Evolutionary conservation across 768 basidiomycete species (phyloP), one percentile per base, ranked within the genome.

Genomic region (Pisolithus orientalis): DNA sequence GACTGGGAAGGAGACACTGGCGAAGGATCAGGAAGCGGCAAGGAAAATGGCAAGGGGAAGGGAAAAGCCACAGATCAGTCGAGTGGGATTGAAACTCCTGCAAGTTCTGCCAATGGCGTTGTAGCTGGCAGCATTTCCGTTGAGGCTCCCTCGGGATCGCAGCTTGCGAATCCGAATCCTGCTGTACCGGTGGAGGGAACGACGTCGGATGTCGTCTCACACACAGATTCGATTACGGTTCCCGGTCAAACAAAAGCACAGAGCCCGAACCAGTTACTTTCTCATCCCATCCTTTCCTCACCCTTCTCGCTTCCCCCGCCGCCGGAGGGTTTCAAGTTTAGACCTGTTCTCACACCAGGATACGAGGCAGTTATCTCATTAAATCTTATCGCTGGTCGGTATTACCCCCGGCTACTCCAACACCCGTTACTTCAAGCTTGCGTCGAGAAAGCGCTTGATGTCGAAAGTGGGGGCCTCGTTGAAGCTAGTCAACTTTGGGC

Each of bases 361-460:
- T 65, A 78, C 53, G 87, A 91, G 65, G 77, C 77, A 14, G 77
- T 86, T 17, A 56, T 90, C n/a, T 82, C 82, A 3, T 72, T 91
- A 39, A 79, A 81, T 34, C 71, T 90, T 44, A 75, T 94, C 54
- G 81, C 81, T 31, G 91, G 91, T 31, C 76, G 91, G 51, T 93
- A 93, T 64, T 93, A 93, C 62, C 86, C 90, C 5, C 70, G 75
- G 6, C 72, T 93, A 34, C 74, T 90, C 24, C 62, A 71, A 21
- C 87, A 90, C 60, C 86, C 86, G 1, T 70, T 83, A 34, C 67
- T 90, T 17, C 66, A 65, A 11, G 64, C 69, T 4, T 59, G 58
- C 21, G 60, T 86, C 3, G 60, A 69, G 29, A 59, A 69, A 14
- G 78, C 77, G 11, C 59, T 78, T 40, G 52, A 64, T 34, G 59